phyloP scores from a whole-genome alignment of 768 basidiomycete genomes.

The Cytidiella melzeri region DNA sequence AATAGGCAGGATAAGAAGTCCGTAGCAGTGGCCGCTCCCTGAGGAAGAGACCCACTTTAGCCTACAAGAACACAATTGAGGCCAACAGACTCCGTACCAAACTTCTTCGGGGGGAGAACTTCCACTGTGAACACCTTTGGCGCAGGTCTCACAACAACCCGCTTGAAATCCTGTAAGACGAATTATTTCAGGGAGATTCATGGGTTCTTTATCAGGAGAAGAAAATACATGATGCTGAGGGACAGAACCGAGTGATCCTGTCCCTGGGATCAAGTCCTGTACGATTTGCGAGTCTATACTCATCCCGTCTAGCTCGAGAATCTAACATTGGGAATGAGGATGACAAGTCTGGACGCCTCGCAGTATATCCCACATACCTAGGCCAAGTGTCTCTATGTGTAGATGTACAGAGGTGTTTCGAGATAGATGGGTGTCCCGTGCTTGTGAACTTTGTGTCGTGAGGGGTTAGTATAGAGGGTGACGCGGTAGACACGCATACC shows the following conservation, averaged over 20 bases:
- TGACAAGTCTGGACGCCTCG: neutral
- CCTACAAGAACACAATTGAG: neutral
- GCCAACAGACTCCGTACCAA: slow-evolving; percentile 14
- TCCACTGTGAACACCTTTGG: slow-evolving; percentile 57
- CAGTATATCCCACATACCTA: too few relatives aligned
- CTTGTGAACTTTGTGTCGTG: neutral
- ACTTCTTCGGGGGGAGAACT: slow-evolving; percentile 56
- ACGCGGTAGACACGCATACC: neutral
- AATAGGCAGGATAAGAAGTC: slow-evolving; percentile 54
- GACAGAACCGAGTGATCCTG: slow-evolving; percentile 3
- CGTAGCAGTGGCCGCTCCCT: slow-evolving; percentile 55
- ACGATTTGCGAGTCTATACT: slow-evolving; percentile 3
- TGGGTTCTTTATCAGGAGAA: neutral
- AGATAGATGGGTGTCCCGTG: neutral
- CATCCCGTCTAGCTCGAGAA: neutral
- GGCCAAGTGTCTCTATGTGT: neutral
- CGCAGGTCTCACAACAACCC: slow-evolving; percentile 53
- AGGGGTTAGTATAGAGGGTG: neutral
- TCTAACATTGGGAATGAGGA: neutral
- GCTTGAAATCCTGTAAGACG: slow-evolving; percentile 44
- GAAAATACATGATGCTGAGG: slow-evolving; percentile 9
- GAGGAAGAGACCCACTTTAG: slow-evolving; percentile 4
- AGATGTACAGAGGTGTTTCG: neutral
- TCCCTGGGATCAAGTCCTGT: slow-evolving; percentile 6
- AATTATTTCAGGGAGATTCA: neutral